A percentile compares a stretch with the other conserved stretches of the same genome.
phyloP scores from a whole-genome alignment of 768 basidiomycete species.

The Suillus hirtellus region DNA sequence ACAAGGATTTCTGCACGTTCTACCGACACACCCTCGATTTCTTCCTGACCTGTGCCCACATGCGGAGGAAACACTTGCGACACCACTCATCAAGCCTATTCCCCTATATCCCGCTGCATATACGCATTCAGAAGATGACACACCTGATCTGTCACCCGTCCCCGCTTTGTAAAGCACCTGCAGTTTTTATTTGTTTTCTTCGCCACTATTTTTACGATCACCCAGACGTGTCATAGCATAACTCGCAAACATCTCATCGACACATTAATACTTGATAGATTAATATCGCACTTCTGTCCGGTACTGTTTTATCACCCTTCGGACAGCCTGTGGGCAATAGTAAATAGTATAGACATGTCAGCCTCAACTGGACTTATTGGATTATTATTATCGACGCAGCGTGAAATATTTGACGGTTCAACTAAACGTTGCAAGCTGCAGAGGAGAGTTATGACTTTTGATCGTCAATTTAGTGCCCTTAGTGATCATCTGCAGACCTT shows the following conservation, averaged over 20 bases:
- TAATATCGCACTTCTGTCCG: not conserved
- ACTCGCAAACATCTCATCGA: not conserved
- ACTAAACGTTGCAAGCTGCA: too few species aligned
- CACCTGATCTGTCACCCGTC: slow-evolving; percentile 6
- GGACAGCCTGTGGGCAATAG: not conserved
- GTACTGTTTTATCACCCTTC: not conserved
- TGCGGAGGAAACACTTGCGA: slow-evolving; percentile 14
- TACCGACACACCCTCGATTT: slow-evolving; percentile 1
- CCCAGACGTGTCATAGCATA: not conserved
- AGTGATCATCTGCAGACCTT: too few species aligned
- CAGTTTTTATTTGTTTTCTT: not conserved
- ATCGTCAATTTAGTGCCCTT: too few species aligned
- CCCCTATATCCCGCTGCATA: slow-evolving; percentile 31
- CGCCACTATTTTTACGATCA: not conserved
- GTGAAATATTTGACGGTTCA: too few species aligned
- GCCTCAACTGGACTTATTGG: not conserved
- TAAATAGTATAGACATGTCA: not conserved
- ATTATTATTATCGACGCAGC: too few species aligned
- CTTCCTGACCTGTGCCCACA: slow-evolving; percentile 8
- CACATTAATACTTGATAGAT: not conserved
- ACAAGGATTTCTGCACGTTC: slow-evolving; percentile 2
- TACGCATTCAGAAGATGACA: slow-evolving; percentile 17
- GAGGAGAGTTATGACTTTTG: too few species aligned
- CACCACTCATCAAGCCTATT: slow-evolving; percentile 30
- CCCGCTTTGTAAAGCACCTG: slow-evolving; percentile 8